phyloP scores from a whole-genome alignment of 2,329 filamentous ascomycete species.

The Alternaria hordeiaustralica region DNA sequence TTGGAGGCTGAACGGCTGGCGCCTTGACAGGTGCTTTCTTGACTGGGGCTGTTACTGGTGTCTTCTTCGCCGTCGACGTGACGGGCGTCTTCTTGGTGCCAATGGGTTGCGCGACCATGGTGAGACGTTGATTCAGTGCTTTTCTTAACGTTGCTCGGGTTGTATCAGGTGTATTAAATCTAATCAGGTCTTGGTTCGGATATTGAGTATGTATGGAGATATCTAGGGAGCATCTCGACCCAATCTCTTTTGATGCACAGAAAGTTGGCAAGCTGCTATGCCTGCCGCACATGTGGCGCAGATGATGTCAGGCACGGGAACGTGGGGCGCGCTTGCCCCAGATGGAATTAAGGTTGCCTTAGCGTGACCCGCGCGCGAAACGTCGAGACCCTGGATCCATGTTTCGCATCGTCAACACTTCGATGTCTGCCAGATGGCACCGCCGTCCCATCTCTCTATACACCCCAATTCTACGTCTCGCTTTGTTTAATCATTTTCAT shows the following conservation, averaged over 20 bases:
- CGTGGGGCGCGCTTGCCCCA: constrained; percentile 21
- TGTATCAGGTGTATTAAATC: background rate
- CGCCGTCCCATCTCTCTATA: constrained; percentile 7
- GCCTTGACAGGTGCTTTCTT: constrained; percentile 7
- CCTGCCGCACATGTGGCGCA: constrained; percentile 20
- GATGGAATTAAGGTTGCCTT: constrained; percentile 31
- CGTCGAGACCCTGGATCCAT: constrained; percentile 29
- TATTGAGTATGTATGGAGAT: background rate
- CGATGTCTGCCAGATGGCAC: constrained; percentile 14
- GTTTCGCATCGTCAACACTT: constrained; percentile 25
- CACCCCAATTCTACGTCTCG: constrained; percentile 3
- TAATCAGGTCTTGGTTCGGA: background rate
- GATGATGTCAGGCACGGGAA: constrained; percentile 35
- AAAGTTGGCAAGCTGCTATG: constrained; percentile 23
- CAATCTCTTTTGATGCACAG: constrained; percentile 3
- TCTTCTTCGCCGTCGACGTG: constrained; percentile 24
- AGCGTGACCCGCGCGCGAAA: constrained; percentile 24
- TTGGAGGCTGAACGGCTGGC: constrained; percentile 18
- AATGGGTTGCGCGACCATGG: constrained; percentile 35
- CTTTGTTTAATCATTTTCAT: background rate
- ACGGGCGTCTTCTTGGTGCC: constrained; percentile 33
- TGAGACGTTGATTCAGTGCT: constrained; percentile 1
- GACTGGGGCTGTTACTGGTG: constrained; percentile 7
- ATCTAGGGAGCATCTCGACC: constrained; percentile 2
- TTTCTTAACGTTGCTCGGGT: background rate